Evolutionary conservation across 140 eudicot species (phyloP).

Genomic region (Erigeron philadelphicus): DNA sequence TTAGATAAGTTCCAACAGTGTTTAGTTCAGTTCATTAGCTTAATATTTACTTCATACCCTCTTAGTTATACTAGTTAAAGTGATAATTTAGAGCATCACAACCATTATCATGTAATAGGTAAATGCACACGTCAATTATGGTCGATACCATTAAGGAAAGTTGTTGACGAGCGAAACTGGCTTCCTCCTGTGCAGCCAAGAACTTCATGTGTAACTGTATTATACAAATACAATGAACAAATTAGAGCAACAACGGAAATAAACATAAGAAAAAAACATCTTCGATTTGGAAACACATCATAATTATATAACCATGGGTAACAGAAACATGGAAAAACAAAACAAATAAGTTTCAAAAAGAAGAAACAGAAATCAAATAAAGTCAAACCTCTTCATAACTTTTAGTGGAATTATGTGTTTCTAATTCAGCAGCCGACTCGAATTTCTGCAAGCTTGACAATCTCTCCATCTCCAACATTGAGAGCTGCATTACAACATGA

Average conservation of each 20-base stretch:
- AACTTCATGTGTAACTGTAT: conserved; percentile 60
- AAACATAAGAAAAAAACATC: conserved; percentile 6
- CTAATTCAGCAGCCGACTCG: conserved; percentile 48
- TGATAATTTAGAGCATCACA: neutral
- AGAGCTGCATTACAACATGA: conserved; percentile 43
- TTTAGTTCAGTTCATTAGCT: neutral
- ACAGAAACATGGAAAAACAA: neutral
- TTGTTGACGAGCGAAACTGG: conserved; percentile 43
- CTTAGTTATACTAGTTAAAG: neutral
- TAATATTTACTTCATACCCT: neutral
- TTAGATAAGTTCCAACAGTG: neutral
- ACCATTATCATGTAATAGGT: neutral
- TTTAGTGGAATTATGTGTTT: conserved; percentile 50
- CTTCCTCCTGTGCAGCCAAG: conserved; percentile 61
- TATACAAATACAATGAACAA: neutral
- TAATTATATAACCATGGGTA: too few species aligned
- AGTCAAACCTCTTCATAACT: conserved; percentile 67
- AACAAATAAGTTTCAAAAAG: neutral
- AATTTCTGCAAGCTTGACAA: conserved; percentile 54
- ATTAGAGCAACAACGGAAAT: neutral
- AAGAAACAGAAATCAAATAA: conserved; percentile 4
- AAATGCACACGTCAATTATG: conserved; percentile 20
- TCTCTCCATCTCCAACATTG: conserved; percentile 67
- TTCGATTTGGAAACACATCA: neutral
- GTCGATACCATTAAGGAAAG: conserved; percentile 31